These are phyloP conservation scores for Alternaria triticina DNA, from an alignment of 2,329 filamentous ascomycete species.

Conservation along the genomic window DNA sequence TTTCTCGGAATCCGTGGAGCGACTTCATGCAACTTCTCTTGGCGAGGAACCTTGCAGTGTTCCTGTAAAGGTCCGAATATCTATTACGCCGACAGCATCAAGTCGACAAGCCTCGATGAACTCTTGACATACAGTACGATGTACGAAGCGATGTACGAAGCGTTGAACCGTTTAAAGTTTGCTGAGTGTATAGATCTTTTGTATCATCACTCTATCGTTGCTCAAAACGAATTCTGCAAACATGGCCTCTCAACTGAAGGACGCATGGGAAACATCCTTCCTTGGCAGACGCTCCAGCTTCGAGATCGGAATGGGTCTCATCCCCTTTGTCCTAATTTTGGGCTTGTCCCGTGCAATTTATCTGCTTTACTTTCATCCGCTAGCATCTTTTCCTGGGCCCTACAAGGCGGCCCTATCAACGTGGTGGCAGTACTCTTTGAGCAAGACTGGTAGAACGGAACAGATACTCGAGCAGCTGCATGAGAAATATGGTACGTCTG, in stretches of 20 bases:
- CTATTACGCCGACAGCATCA: background rate
- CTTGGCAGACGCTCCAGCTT: background rate
- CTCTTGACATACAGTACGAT: no score
- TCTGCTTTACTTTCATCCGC: background rate
- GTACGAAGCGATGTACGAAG: no score
- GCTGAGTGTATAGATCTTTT: no score
- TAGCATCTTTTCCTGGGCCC: background rate
- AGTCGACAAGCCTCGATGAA: no score
- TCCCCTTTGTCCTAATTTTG: background rate
- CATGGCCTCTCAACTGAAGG: background rate
- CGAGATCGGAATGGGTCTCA: no score
- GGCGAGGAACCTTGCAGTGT: background rate
- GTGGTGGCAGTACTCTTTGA: background rate
- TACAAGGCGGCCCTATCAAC: background rate
- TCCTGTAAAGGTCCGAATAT: background rate
- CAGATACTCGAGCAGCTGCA: background rate
- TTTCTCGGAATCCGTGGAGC: no score
- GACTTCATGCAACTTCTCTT: no score
- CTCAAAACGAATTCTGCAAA: background rate
- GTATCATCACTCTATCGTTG: no score
- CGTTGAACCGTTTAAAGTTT: no score
- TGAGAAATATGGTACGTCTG: background rate
- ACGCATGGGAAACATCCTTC: background rate
- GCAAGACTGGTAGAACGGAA: background rate
- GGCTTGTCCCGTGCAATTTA: background rate